These are phyloP conservation scores for Globisporangium acanthophoron DNA, from an alignment of 352 stramenopile species.

Conservation along the genomic window DNA sequence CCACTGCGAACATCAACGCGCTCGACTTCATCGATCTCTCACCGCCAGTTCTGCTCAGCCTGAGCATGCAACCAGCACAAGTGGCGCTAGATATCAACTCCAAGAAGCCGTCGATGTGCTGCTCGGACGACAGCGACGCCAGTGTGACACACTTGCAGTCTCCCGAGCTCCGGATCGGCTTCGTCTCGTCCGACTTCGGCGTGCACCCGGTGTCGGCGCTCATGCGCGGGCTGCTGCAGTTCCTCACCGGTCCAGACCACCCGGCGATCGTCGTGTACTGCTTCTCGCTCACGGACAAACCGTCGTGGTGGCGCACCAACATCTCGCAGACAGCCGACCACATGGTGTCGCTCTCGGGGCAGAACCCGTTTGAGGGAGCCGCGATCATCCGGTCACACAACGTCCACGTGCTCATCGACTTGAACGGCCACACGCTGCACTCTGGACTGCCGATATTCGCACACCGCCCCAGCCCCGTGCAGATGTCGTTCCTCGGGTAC, in stretches of 20 bases:
- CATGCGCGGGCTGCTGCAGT: constrained; percentile 53
- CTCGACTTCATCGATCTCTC: constrained; percentile 48
- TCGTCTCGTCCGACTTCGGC: constrained; percentile 81
- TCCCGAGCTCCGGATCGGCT: constrained; percentile 43
- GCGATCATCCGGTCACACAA: constrained; percentile 38
- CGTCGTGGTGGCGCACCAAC: constrained; percentile 81
- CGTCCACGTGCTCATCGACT: constrained; percentile 76
- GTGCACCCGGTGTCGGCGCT: constrained; percentile 71
- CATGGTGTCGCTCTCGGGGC: constrained; percentile 62
- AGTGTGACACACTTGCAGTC: constrained; percentile 20
- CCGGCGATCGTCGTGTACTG: constrained; percentile 47
- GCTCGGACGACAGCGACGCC: constrained; percentile 2
- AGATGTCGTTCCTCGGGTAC: constrained; percentile 73
- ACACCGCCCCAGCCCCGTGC: constrained; percentile 56
- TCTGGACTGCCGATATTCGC: constrained; percentile 62
- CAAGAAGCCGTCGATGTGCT: constrained; percentile 12
- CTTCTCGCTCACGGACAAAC: constrained; percentile 50
- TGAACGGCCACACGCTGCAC: constrained; percentile 83
- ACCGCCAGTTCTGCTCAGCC: constrained; percentile 16
- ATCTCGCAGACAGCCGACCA: constrained; percentile 62
- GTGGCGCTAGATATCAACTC: background rate
- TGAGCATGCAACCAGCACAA: constrained; percentile 8
- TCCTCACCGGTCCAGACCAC: constrained; percentile 30
- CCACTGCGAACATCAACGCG: constrained; percentile 17
- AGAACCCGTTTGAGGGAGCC: constrained; percentile 42